Conservation (phyloP, 208 protist species). For the Crithidia acanthocephali region DNA sequence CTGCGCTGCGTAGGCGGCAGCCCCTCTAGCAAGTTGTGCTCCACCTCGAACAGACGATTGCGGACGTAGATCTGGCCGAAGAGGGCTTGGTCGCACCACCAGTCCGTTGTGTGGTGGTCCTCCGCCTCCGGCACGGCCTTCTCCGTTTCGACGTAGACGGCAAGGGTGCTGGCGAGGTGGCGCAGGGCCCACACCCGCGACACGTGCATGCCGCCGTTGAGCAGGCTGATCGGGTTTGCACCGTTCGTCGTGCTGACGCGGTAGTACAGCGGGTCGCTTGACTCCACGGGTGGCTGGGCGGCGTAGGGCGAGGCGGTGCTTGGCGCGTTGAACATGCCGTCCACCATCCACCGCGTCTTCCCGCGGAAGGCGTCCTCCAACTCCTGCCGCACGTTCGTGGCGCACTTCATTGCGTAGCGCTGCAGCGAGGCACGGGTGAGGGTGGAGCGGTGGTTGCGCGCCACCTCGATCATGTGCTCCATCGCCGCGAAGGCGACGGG, state of each 20-base stretch:
- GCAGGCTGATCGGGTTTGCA: slow-evolving; percentile 20
- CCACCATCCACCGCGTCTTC: slow-evolving; percentile 15
- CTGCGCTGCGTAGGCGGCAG: slow-evolving; percentile 7
- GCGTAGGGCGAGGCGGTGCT: slow-evolving; percentile 17
- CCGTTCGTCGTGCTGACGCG: slow-evolving; percentile 14
- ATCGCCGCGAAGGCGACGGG: slow-evolving; percentile 30
- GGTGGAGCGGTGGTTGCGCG: slow-evolving; percentile 31
- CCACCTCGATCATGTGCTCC: slow-evolving; percentile 38
- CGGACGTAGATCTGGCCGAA: slow-evolving; percentile 39
- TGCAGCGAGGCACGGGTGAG: slow-evolving; percentile 4
- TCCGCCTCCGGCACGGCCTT: slow-evolving; percentile 20
- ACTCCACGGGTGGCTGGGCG: not conserved
- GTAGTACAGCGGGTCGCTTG: slow-evolving; percentile 32
- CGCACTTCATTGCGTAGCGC: slow-evolving; percentile 8
- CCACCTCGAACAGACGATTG: slow-evolving; percentile 32
- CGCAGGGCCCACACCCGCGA: slow-evolving; percentile 43
- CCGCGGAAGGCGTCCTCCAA: slow-evolving; percentile 4
- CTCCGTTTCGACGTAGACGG: slow-evolving; percentile 21
- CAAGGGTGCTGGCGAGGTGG: slow-evolving; percentile 17
- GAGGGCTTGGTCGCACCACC: slow-evolving; percentile 39
- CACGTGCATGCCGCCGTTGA: slow-evolving; percentile 40
- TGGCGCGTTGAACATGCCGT: slow-evolving; percentile 12
- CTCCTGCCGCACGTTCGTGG: slow-evolving; percentile 7
- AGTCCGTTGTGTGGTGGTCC: slow-evolving; percentile 18
- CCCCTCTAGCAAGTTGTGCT: slow-evolving; percentile 34